Evolutionary conservation across 2,329 filamentous ascomycete species (phyloP), one percentile per base, ranked within the genome.

Genomic region (Apiospora aurea): DNA sequence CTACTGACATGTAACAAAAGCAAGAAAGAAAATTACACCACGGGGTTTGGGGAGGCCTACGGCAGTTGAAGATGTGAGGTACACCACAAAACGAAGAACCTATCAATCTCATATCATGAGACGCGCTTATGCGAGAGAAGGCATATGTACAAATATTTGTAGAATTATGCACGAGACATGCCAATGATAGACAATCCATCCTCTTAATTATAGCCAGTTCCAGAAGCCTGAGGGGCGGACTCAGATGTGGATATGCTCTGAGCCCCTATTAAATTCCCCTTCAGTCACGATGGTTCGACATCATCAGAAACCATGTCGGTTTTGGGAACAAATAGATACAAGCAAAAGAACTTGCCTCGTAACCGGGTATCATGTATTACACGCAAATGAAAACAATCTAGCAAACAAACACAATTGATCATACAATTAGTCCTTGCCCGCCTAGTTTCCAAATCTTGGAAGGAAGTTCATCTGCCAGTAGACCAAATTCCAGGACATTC

Each of bases 341-440:
- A 64, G 57, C 34, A 34, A 46, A 46, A 2, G 3, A 38, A 64
- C 18, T 64, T 14, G 21, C 67, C 49, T 69, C 11, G 21, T 18
- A 69, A 69, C 29, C 41, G 66, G 67, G 67, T 69, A 69, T 69
- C 67, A 69, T 69, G 14, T 46, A 49, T 46, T 46, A 49, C 67
- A 69, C 24, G 44, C 34, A 69, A 49, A 14, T 43, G 10, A 11
- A 49, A 68, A 49, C 44, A 46, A 49, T n/a, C 43, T 38, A 69
- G 18, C 21, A 34, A 38, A 34, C 34, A 38, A 18, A 64, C n/a
- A n/a, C 34, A 61, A 16, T 61, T 14, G 26, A 26, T 53, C 18
- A 16, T 18, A 10, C 66, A 68, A 11, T 18, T 21, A 43, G n/a
- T 24, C 41, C 13, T 47, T n/a, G 24, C 46, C 34, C 24, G 16